Percentiles rank a stretch among this genome's conserved stretches.
These are phyloP conservation scores for Phascolomyces articulosus DNA, from an alignment of 371 early-diverging fungal species.

Conservation along the genomic window DNA sequence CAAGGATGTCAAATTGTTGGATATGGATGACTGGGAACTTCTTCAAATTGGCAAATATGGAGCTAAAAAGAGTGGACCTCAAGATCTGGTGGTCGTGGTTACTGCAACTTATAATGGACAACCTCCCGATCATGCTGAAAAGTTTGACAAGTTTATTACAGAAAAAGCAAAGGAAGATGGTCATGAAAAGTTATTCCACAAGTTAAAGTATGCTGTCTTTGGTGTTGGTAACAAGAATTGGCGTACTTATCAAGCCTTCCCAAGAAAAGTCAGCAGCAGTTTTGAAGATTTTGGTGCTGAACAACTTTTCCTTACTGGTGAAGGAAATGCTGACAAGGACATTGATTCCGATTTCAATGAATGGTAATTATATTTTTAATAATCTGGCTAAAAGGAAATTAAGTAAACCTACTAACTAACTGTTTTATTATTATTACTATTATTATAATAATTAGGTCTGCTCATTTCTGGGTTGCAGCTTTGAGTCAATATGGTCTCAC, in stretches of 20 bases:
- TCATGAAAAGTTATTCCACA: constrained; percentile 27
- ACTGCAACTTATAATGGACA: constrained; percentile 61
- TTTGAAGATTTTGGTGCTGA: constrained; percentile 54
- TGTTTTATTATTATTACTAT: background rate
- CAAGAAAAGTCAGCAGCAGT: constrained; percentile 36
- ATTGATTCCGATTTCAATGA: constrained; percentile 53
- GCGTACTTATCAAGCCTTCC: constrained; percentile 63
- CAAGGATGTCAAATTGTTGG: constrained; percentile 24
- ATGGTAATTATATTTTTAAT: constrained; percentile 24
- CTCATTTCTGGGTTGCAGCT: constrained; percentile 46
- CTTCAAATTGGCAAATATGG: constrained; percentile 35
- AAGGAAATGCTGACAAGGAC: constrained; percentile 56
- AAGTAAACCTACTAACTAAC: too few relatives aligned
- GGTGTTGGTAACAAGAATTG: constrained; percentile 64
- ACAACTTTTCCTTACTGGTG: constrained; percentile 45
- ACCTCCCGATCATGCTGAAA: constrained; percentile 62
- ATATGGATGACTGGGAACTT: constrained; percentile 55
- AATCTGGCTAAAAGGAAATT: too few relatives aligned
- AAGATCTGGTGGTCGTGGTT: constrained; percentile 49
- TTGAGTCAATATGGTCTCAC: constrained; percentile 35
- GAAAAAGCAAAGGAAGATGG: constrained; percentile 24
- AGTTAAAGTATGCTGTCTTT: constrained; percentile 54
- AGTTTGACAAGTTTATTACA: constrained; percentile 53
- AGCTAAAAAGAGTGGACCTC: constrained; percentile 13
- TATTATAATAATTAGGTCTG: constrained; percentile 20